phyloP scores from a whole-genome alignment of 2,329 filamentous ascomycete genomes.

The Uncinocarpus reesii region DNA sequence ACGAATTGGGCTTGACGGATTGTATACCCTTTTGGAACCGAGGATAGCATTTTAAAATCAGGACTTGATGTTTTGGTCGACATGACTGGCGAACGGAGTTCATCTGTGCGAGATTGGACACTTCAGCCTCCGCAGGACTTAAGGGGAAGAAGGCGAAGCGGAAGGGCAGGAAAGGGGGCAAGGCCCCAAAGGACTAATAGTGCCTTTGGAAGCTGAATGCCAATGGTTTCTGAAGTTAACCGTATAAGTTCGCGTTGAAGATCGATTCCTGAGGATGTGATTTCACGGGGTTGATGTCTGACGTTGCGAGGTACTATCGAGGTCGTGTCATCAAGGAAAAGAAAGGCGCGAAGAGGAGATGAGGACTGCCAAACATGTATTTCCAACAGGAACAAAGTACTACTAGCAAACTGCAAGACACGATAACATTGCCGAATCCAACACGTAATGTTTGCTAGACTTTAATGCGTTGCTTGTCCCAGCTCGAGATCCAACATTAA shows the following conservation, averaged over 20 bases:
- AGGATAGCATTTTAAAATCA: constrained; percentile 93
- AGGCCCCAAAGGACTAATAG: background rate
- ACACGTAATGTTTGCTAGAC: too few relatives aligned
- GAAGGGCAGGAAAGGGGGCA: background rate
- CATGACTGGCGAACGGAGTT: constrained; percentile 50
- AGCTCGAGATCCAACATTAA: too few relatives aligned
- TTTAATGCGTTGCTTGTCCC: background rate
- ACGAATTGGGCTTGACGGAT: constrained; percentile 90
- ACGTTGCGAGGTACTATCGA: background rate
- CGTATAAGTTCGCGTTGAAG: too few relatives aligned
- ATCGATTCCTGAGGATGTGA: background rate
- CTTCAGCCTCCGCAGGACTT: background rate
- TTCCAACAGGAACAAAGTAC: too few relatives aligned
- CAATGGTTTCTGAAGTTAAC: background rate
- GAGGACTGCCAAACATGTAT: background rate
- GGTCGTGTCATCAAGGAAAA: background rate
- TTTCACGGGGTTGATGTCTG: background rate
- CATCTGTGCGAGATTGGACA: constrained; percentile 36
- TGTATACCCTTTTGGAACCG: constrained; percentile 81
- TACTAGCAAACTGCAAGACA: too few relatives aligned
- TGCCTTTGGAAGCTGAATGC: background rate
- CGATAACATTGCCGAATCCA: too few relatives aligned
- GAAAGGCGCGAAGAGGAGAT: background rate
- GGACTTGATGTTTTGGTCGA: constrained; percentile 91
- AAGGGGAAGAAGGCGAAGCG: background rate